A percentile compares a stretch with the other conserved stretches of the same genome.
Conservation (phyloP, 2,329 filamentous ascomycete species). For the Trichophyton benhamiae region DNA sequence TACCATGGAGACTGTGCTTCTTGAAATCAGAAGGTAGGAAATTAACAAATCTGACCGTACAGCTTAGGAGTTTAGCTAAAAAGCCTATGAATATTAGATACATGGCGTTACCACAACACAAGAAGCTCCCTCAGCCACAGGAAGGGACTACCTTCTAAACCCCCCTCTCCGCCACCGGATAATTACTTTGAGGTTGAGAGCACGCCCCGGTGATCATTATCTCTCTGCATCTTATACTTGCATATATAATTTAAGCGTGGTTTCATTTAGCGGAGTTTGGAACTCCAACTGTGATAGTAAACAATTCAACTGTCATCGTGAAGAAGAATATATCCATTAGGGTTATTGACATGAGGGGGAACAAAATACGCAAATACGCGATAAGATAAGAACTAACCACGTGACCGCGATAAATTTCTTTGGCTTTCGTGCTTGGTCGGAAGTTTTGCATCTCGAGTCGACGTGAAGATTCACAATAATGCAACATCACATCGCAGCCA, state of each 20-base stretch:
- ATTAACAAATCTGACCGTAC: not conserved
- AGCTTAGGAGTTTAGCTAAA: not conserved
- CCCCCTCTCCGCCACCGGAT: not conserved
- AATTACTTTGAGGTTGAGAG: not conserved
- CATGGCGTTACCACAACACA: slow-evolving; percentile 83
- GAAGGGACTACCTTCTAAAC: slow-evolving; percentile 45
- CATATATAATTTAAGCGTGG: not conserved
- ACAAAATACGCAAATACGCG: not conserved
- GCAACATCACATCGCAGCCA: not conserved
- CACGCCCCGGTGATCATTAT: not conserved
- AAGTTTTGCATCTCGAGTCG: not conserved
- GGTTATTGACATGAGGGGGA: not conserved
- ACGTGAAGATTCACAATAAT: not conserved
- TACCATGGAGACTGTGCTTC: slow-evolving; percentile 87
- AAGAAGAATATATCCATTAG: too few species aligned
- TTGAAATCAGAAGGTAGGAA: slow-evolving; percentile 64
- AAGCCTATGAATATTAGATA: slow-evolving; percentile 47
- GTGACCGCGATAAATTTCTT: not conserved
- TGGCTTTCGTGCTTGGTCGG: not conserved
- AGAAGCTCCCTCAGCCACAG: slow-evolving; percentile 87
- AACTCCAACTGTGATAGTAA: not conserved
- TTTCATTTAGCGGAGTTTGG: not conserved
- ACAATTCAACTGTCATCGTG: not conserved
- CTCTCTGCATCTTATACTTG: not conserved
- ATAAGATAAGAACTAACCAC: not conserved